Evolutionary conservation across 140 eudicot species (phyloP).

Genomic region (Ambrosia hybrid): DNA sequence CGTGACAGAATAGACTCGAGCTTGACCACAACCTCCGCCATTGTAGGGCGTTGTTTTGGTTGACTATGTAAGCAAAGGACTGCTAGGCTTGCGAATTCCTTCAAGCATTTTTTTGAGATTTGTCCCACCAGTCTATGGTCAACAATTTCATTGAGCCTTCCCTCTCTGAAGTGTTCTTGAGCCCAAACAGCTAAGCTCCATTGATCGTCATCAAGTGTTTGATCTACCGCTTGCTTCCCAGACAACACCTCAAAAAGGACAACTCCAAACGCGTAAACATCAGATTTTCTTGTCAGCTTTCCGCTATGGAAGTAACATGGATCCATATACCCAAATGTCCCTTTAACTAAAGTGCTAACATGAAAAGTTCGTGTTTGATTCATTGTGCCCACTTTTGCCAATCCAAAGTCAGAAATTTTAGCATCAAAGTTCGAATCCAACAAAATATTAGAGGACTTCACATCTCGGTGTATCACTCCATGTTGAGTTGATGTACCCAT

Average conservation of each 20-base stretch:
- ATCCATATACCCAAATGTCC: slow-evolving; percentile 44
- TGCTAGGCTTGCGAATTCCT: slow-evolving; percentile 28
- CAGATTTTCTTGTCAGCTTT: slow-evolving; percentile 33
- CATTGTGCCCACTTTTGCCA: slow-evolving; percentile 29
- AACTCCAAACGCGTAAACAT: slow-evolving; percentile 47
- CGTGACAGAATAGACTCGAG: slow-evolving; percentile 7
- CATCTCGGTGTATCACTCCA: slow-evolving; percentile 43
- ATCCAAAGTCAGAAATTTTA: slow-evolving; percentile 39
- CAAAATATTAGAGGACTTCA: slow-evolving; percentile 44
- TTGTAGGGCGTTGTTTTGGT: slow-evolving; percentile 34
- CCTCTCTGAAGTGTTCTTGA: slow-evolving; percentile 3
- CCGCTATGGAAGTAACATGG: slow-evolving; percentile 31
- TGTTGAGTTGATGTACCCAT: slow-evolving; percentile 29
- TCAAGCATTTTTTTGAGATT: slow-evolving; percentile 27
- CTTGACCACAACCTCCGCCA: slow-evolving; percentile 15
- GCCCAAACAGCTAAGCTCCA: slow-evolving; percentile 32
- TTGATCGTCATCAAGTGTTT: slow-evolving; percentile 22
- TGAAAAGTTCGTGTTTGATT: slow-evolving; percentile 24
- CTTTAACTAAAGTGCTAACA: slow-evolving; percentile 26
- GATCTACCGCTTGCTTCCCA: slow-evolving; percentile 38
- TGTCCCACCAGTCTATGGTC: slow-evolving; percentile 18
- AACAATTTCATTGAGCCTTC: slow-evolving; percentile 21
- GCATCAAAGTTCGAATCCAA: slow-evolving; percentile 40
- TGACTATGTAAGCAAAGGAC: slow-evolving; percentile 19
- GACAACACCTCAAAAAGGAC: slow-evolving; percentile 38